A percentile compares a stretch with the other conserved stretches of the same genome.
Evolutionary conservation across 2,329 filamentous ascomycete genomes (phyloP).

Genomic region (Zymoseptoria crescenta): DNA sequence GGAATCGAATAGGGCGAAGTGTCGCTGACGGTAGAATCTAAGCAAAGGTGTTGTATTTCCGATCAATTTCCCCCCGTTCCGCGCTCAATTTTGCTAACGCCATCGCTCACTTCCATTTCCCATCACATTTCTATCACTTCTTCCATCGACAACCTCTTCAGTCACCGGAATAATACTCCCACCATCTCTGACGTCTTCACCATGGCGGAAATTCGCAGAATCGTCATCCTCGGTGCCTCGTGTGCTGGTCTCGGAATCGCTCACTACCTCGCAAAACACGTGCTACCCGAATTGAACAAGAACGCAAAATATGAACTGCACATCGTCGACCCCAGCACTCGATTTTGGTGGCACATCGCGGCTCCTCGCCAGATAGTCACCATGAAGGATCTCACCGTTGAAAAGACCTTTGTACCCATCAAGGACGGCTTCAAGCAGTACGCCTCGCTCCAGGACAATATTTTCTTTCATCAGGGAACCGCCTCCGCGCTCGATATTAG

Average conservation of each 20-base stretch:
- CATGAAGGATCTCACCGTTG: slow-evolving; percentile 38
- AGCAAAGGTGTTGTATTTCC: not conserved
- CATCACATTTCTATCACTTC: not conserved
- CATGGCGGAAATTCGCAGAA: slow-evolving; percentile 34
- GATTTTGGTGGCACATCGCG: slow-evolving; percentile 47
- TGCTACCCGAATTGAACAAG: slow-evolving; percentile 34
- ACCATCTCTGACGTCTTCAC: not conserved
- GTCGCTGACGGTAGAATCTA: not conserved
- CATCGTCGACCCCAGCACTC: slow-evolving; percentile 46
- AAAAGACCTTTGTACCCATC: slow-evolving; percentile 45
- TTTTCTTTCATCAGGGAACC: slow-evolving; percentile 42
- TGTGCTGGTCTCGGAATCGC: slow-evolving; percentile 46
- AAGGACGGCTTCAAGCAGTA: slow-evolving; percentile 46
- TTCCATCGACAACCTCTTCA: not conserved
- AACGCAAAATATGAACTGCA: slow-evolving; percentile 43
- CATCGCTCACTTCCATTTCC: not conserved
- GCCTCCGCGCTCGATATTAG: slow-evolving; percentile 41
- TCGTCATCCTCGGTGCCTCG: slow-evolving; percentile 48
- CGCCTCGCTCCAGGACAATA: slow-evolving; percentile 29
- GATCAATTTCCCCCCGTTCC: not conserved
- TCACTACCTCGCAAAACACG: slow-evolving; percentile 49
- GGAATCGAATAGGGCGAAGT: not conserved
- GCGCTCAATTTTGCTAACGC: not conserved
- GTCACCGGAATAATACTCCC: too few species aligned
- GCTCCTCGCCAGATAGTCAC: slow-evolving; percentile 48